Evolutionary conservation across 2,329 filamentous ascomycete species (phyloP), one percentile per base, ranked within the genome.

Genomic region (Cryphonectria naterciae): DNA sequence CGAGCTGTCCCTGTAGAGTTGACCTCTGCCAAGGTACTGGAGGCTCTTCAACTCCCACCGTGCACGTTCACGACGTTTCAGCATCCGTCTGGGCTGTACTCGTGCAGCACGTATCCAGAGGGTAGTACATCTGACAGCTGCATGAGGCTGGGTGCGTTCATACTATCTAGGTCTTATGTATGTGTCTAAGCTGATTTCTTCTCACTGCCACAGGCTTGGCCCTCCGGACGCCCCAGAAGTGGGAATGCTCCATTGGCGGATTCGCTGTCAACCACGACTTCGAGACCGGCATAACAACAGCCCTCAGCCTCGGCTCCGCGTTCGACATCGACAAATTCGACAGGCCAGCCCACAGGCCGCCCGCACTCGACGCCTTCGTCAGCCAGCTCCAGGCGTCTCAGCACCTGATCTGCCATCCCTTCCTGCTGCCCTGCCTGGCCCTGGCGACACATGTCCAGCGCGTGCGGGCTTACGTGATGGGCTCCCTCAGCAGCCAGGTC

Each of bases 81-180:
- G 63, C 41, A 65, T 37, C 43, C 43, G 4, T 65, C 63, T 7
- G 63, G 63, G 25, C 17, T 65, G 2, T 52, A 49, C 25, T 22
- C 63, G 32, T 49, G 63, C 25, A 43, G 35, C 28, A 49, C 15
- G 28, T 65, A 65, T 52, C 63, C 63, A 2, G 63, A 35, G 25
- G 63, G 63, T 25, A 65, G 63, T 43, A 65, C 63, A 3, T 6
- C 28, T 52, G 63, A 65, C 28, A 65, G n/a, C 43, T 65, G 63
- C 41, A 32, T 25, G 43, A 65, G 63, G 11, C 63, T 65, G 4
- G 15, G 63, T 65, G 41, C 41, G 63, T 52, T 37, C 39, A 15
- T 49, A 22, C 41, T 22, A 6, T 28, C 61, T 7, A n/a, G 35
- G 17, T 1, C 49, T 54, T 56, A 32, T 17, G 17, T 19, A 32